These are phyloP conservation scores for Cucumis hystrix DNA, from an alignment of 306 rosid species.

Conservation along the genomic window DNA sequence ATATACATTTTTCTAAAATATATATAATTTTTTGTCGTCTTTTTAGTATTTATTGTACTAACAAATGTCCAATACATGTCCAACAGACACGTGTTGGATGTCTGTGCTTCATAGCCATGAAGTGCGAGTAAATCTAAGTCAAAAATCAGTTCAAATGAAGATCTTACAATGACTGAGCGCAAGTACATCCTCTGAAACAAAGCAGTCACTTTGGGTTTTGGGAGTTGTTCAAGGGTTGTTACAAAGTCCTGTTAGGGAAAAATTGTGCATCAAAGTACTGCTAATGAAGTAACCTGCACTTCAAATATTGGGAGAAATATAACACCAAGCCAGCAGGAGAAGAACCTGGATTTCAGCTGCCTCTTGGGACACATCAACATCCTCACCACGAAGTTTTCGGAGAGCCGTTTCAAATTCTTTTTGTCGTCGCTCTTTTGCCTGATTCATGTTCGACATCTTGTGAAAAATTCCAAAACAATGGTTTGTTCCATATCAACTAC, in stretches of 20 bases:
- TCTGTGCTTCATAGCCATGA: no score
- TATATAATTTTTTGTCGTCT: no score
- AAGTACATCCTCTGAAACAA: conserved; percentile 69
- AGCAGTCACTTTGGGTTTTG: conserved; percentile 60
- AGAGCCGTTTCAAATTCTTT: conserved; percentile 52
- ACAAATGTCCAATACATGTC: no score
- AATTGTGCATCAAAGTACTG: neutral
- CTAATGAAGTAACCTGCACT: neutral
- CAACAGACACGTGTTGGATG: no score
- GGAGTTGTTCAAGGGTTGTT: conserved; percentile 47
- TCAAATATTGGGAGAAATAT: neutral
- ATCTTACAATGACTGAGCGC: conserved; percentile 50
- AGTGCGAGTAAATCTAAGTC: neutral
- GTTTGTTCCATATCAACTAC: neutral
- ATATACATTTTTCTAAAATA: no score
- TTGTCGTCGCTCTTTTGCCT: conserved; percentile 59
- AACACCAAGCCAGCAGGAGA: neutral
- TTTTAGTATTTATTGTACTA: no score
- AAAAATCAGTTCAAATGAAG: neutral
- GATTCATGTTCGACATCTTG: conserved; percentile 8
- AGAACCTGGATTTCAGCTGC: conserved; percentile 76
- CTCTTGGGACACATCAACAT: conserved; percentile 54
- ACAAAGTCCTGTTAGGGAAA: conserved; percentile 51
- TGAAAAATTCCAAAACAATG: neutral
- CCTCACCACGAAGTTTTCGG: conserved; percentile 63